These are phyloP conservation scores for Spinellus fusiger DNA, from an alignment of 192 early-diverging fungal genomes.

Conservation along the genomic window DNA sequence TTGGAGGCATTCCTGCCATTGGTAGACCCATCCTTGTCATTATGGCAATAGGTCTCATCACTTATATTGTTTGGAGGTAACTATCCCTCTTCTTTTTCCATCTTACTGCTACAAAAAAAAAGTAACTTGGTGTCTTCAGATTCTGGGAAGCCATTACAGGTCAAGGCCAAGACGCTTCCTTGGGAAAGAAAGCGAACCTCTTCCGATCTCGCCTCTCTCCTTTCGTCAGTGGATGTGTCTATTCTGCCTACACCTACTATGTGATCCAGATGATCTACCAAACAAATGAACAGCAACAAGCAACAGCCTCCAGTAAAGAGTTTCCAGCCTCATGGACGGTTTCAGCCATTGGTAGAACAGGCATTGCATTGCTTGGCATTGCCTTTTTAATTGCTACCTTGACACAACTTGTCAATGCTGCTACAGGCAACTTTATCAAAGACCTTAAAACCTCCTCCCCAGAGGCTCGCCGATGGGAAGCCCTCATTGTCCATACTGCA, in stretches of 20 bases:
- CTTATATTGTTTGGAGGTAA: constrained; percentile 41
- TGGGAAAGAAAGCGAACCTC: constrained; percentile 35
- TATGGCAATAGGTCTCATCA: constrained; percentile 35
- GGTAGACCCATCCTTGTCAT: constrained; percentile 31
- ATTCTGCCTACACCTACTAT: constrained; percentile 39
- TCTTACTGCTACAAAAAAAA: not conserved
- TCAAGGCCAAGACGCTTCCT: constrained; percentile 39
- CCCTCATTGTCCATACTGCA: constrained; percentile 19
- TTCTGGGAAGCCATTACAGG: constrained; percentile 43
- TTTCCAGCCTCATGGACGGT: constrained; percentile 32
- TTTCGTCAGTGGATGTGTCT: constrained; percentile 39
- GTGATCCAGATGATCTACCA: constrained; percentile 36
- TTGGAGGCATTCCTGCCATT: constrained; percentile 30
- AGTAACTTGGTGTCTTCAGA: constrained; percentile 2
- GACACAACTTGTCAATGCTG: constrained; percentile 38
- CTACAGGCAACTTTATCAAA: constrained; percentile 30
- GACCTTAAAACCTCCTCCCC: constrained; percentile 22
- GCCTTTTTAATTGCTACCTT: constrained; percentile 40
- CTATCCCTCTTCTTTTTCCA: not conserved
- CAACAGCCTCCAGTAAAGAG: constrained; percentile 23
- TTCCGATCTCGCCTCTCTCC: constrained; percentile 41
- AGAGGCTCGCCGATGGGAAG: constrained; percentile 18
- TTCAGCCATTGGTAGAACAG: constrained; percentile 19
- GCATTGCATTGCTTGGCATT: constrained; percentile 28
- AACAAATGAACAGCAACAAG: constrained; percentile 17